Percentiles rank a stretch among this genome's conserved stretches.
phyloP scores from a whole-genome alignment of 2,329 filamentous ascomycete genomes.

The Didymella pomorum region DNA sequence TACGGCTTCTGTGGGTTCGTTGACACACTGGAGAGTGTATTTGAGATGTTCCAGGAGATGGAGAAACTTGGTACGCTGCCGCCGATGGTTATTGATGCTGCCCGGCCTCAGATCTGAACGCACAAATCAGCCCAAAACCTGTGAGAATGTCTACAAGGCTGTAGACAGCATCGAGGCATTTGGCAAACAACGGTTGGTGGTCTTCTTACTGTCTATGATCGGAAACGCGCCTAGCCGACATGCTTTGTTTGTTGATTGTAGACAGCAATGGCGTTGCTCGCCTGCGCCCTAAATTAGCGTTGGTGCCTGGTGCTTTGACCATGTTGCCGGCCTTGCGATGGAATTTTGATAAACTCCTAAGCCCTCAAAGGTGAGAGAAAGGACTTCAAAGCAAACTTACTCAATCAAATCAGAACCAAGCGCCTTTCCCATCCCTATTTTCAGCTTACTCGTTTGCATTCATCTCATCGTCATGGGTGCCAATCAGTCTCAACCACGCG shows the following conservation, averaged over 20 bases:
- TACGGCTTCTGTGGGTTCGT: constrained; percentile 25
- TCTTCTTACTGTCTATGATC: background rate
- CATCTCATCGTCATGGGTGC: constrained; percentile 34
- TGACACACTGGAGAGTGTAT: constrained; percentile 22
- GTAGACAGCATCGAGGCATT: background rate
- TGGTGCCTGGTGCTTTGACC: constrained; percentile 17
- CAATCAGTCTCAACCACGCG: constrained; percentile 31
- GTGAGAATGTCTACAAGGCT: background rate
- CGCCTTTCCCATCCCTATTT: background rate
- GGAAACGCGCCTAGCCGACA: background rate
- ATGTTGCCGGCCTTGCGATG: constrained; percentile 9
- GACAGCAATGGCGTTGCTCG: background rate
- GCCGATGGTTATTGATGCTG: constrained; percentile 20
- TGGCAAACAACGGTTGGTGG: background rate
- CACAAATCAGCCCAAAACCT: background rate
- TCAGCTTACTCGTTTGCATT: background rate
- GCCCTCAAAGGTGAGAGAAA: background rate
- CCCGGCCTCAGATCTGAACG: constrained; percentile 10
- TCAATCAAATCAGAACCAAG: background rate
- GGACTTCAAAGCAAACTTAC: background rate
- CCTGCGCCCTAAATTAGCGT: constrained; percentile 5
- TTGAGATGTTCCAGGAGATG: constrained; percentile 28
- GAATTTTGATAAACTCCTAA: background rate
- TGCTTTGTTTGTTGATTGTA: background rate
- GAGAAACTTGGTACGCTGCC: constrained; percentile 18